Base-by-base conservation (phyloP, 2,329 filamentous ascomycete genomes). In the Nectriaceae sp. region DNA sequence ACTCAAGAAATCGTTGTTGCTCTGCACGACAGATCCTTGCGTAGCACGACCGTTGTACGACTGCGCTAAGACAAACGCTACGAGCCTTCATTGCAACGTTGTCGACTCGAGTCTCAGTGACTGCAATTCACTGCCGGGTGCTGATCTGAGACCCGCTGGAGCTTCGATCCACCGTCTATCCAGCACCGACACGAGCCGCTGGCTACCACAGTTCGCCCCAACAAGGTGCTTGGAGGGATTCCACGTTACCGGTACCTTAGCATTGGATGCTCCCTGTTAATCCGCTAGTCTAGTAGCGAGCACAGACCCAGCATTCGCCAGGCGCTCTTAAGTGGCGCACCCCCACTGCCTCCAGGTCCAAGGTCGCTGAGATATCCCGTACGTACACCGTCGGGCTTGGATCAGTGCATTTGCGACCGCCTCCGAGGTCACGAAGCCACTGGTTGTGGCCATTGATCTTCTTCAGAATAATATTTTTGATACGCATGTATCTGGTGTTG, bases 381-480 rank as follows among this genome's bases (percentile, higher is more conserved):
- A n/a, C n/a, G n/a, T 36, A 10, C 16, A 36, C 33, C n/a, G 37
- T 18, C 39, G 36, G 42, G 42, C 35, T 44, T 44, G 43, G 52
- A 52, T 49, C 49, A 46, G 48, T 51, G 35, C 44, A 46, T 43
- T 50, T 37, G 37, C 52, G 33, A 39, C 49, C 39, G 42, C 39
- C 31, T 29, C 33, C 38, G 33, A 46, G 36, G n/a, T n/a, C n/a
- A n/a, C n/a, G n/a, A n/a, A n/a, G n/a, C n/a, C n/a, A n/a, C n/a
- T n/a, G n/a, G n/a, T n/a, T 35, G 45, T 15, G 22, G 22, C 42
- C 35, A 38, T 47, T 22, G 3, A 36, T 44, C 35, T 26, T 33
- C 19, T 15, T 10, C 6, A 13, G 13, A 13, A 6, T 13, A 29
- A 29, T 29, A 29, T 29, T 29, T n/a, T n/a, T n/a, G n/a, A n/a